These are phyloP conservation scores for Linaria vulgaris DNA, from an alignment of 257 asterid genomes.

Conservation along the genomic window DNA sequence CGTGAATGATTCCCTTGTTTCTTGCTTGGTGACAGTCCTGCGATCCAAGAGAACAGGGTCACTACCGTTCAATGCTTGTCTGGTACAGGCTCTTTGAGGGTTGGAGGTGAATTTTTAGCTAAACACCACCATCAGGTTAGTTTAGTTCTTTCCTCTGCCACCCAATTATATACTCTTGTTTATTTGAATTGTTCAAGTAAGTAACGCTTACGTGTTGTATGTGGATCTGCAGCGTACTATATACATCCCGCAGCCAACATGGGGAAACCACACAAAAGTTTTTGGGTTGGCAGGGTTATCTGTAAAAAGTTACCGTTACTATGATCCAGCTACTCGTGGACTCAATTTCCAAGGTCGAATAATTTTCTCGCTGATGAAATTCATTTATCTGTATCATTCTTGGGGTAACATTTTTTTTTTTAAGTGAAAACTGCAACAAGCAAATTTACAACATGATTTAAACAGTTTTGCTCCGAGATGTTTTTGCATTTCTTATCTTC, in stretches of 20 bases:
- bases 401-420: neutral
- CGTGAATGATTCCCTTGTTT: constrained; percentile 10
- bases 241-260: constrained; percentile 86
- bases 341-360: constrained; percentile 79
- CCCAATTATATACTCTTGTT: constrained; percentile 1
- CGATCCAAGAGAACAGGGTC: constrained; percentile 85
- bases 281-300: constrained; percentile 85
- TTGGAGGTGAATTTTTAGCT: constrained; percentile 92
- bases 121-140: constrained; percentile 81
- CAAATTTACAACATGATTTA: too few relatives aligned
- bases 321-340: constrained; percentile 93
- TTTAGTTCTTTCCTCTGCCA: constrained; percentile 10
- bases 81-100: constrained; percentile 97
- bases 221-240: constrained; percentile 63
- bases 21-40: constrained; percentile 64
- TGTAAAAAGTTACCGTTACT: constrained; percentile 85
- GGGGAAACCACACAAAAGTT: constrained; percentile 96
- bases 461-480: constrained; percentile 2
- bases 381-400: neutral
- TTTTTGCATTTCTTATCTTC: too few relatives aligned
- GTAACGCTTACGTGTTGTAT: constrained; percentile 16
- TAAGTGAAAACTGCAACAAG: too few relatives aligned
- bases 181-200: constrained; percentile 6
- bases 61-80: constrained; percentile 98
- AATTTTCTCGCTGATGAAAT: constrained; percentile 15